phyloP scores from a whole-genome alignment of 2,329 filamentous ascomycete genomes.

The Orbilia oligospora region DNA sequence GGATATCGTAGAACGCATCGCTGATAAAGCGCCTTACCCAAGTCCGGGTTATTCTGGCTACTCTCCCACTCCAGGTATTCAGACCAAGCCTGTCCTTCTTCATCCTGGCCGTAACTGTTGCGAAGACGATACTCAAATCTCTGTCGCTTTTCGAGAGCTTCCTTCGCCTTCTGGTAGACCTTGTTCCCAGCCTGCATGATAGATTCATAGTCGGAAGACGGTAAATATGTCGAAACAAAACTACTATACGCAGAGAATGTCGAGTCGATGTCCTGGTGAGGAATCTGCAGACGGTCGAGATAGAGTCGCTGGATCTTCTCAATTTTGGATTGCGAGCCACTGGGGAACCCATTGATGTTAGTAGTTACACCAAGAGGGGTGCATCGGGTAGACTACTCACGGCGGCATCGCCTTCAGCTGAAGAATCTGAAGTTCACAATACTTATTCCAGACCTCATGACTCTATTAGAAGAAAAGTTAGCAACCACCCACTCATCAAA shows the following conservation, averaged over 20 bases:
- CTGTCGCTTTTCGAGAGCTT: slow-evolving; percentile 76
- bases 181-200: slow-evolving; percentile 79
- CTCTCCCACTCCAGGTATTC: slow-evolving; percentile 92
- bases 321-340: slow-evolving; percentile 67
- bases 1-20: slow-evolving; percentile 63
- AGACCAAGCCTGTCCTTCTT: slow-evolving; percentile 71
- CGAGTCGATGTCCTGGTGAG: slow-evolving; percentile 81
- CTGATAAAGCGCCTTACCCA: slow-evolving; percentile 66
- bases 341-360: slow-evolving; percentile 24
- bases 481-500: neutral
- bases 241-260: slow-evolving; percentile 82
- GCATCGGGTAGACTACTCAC: slow-evolving; percentile 67
- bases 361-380: neutral
- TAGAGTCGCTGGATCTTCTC: slow-evolving; percentile 79
- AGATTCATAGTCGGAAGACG: slow-evolving; percentile 78
- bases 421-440: slow-evolving; percentile 79
- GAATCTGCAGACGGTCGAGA: slow-evolving; percentile 78
- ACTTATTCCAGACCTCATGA: slow-evolving; percentile 83
- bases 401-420: slow-evolving; percentile 74
- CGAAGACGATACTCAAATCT: slow-evolving; percentile 77
- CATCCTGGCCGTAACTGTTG: slow-evolving; percentile 73
- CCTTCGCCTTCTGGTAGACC: slow-evolving; percentile 76
- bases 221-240: slow-evolving; percentile 78
- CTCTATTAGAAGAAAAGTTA: slow-evolving; percentile 68
- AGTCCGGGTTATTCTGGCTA: slow-evolving; percentile 72